These are phyloP conservation scores for Inga leiocalycina DNA, from an alignment of 306 rosid genomes.

Conservation along the genomic window DNA sequence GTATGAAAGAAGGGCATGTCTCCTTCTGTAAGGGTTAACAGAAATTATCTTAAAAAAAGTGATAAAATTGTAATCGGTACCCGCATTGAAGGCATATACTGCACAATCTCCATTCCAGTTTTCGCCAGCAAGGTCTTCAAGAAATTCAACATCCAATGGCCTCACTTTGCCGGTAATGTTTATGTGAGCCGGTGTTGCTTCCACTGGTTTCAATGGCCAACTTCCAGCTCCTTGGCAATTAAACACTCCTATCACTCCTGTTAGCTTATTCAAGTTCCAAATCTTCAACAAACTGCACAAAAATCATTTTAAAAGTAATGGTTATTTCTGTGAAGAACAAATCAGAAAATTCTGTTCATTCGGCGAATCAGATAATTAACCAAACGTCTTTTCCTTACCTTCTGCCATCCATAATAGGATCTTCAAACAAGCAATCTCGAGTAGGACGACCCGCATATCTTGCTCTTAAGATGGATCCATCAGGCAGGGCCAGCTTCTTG, in stretches of 20 bases:
- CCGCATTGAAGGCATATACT: conserved; percentile 62
- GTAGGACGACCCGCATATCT: conserved; percentile 71
- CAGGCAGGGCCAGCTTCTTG: conserved; percentile 61
- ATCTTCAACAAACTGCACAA: conserved; percentile 64
- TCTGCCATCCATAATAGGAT: conserved; percentile 63
- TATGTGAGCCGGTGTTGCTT: conserved; percentile 22
- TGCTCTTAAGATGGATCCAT: conserved; percentile 75
- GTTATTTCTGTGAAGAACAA: conserved; percentile 9
- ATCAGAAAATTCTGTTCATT: background rate
- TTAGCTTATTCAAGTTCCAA: conserved; percentile 69
- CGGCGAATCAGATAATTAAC: background rate
- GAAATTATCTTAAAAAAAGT: background rate
- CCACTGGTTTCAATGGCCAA: conserved; percentile 60
- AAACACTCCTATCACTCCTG: conserved; percentile 64
- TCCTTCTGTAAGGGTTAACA: no score
- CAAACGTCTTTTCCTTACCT: conserved; percentile 38
- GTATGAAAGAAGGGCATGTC: no score
- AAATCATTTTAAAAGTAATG: background rate
- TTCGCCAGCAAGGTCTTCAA: conserved; percentile 63
- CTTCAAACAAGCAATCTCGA: conserved; percentile 70
- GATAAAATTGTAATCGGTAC: conserved; percentile 31
- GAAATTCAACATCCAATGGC: conserved; percentile 62
- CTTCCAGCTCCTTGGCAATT: conserved; percentile 80
- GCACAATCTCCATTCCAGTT: conserved; percentile 70
- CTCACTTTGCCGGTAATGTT: conserved; percentile 49